A percentile compares a stretch with the other conserved stretches of the same genome.
Evolutionary conservation across 192 early-diverging fungal species (phyloP).

Genomic region (Polychytrium aggregatum): DNA sequence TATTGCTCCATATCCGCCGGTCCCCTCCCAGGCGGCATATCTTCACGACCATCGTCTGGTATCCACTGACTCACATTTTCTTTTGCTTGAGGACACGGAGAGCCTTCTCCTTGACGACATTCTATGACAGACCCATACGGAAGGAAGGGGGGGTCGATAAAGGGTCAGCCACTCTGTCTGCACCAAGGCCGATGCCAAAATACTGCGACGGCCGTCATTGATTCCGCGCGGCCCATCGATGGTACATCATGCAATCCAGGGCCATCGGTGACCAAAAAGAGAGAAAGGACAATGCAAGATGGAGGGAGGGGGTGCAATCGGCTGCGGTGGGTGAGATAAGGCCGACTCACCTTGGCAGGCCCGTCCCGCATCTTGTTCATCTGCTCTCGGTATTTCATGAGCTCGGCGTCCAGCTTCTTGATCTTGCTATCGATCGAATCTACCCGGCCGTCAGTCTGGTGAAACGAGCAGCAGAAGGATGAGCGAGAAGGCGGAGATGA

Average conservation of each 20-base stretch:
- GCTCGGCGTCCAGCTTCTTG: slow-evolving; percentile 84
- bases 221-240: too few relatives aligned
- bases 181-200: too few relatives aligned
- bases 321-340: too few relatives aligned
- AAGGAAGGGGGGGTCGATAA: too few relatives aligned
- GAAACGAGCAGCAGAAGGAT: slow-evolving; percentile 2
- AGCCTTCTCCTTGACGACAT: slow-evolving; percentile 85
- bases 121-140: too few relatives aligned
- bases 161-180: too few relatives aligned
- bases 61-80: slow-evolving; percentile 56
- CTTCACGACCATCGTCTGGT: too few relatives aligned
- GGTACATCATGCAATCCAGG: too few relatives aligned
- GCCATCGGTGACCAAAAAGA: neutral
- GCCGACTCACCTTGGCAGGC: slow-evolving; percentile 25
- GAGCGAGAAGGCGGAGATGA: neutral
- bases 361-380: slow-evolving; percentile 77
- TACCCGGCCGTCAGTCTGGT: slow-evolving; percentile 72
- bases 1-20: too few relatives aligned
- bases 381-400: slow-evolving; percentile 82
- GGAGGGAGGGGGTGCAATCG: neutral
- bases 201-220: too few relatives aligned
- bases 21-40: too few relatives aligned
- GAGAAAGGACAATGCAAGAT: neutral
- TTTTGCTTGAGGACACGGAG: slow-evolving; percentile 85
- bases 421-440: slow-evolving; percentile 90